phyloP scores from a whole-genome alignment of 495 filamentous ascomycete genomes.

The Sordaria brevicollis region DNA sequence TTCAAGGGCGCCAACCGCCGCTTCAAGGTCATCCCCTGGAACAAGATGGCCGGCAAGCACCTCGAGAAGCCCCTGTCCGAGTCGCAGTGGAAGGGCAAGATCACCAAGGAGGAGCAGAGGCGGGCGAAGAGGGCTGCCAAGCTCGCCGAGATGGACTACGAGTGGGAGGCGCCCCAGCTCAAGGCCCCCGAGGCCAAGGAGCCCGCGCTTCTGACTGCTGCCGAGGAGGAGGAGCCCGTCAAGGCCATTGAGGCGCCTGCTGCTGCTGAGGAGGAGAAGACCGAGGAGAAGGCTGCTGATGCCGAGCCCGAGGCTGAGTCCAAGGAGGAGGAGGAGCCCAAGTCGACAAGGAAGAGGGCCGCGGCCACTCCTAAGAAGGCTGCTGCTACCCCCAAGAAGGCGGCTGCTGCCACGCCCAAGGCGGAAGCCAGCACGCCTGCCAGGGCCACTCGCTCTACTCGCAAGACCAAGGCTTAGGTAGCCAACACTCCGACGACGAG shows the following conservation, averaged over 20 bases:
- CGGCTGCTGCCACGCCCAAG: not conserved
- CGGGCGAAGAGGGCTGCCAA: constrained; percentile 57
- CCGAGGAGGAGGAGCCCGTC: constrained; percentile 17
- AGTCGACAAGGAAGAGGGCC: constrained; percentile 3
- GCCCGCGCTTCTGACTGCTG: constrained; percentile 27
- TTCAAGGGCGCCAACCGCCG: constrained; percentile 82
- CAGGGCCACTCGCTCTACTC: not conserved
- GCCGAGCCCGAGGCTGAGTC: constrained; percentile 1
- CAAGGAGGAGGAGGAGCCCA: constrained; percentile 9
- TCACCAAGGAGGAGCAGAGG: constrained; percentile 58
- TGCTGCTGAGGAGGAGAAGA: constrained; percentile 5
- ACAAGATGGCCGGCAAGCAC: constrained; percentile 65
- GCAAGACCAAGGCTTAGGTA: not conserved
- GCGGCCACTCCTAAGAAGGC: not conserved
- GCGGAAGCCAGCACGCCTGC: not conserved
- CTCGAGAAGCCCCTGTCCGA: constrained; percentile 57
- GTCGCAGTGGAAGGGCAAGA: constrained; percentile 64
- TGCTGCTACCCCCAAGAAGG: not conserved
- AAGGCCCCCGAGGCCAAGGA: constrained; percentile 46
- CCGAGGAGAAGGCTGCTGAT: constrained; percentile 2
- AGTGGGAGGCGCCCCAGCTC: constrained; percentile 63
- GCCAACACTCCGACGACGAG: not conserved
- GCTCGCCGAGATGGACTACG: constrained; percentile 74
- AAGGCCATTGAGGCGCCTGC: constrained; percentile 20
- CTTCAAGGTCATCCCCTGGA: constrained; percentile 80